Evolutionary conservation across 805 yeast genomes (phyloP).

Genomic region (Candida ficus): DNA sequence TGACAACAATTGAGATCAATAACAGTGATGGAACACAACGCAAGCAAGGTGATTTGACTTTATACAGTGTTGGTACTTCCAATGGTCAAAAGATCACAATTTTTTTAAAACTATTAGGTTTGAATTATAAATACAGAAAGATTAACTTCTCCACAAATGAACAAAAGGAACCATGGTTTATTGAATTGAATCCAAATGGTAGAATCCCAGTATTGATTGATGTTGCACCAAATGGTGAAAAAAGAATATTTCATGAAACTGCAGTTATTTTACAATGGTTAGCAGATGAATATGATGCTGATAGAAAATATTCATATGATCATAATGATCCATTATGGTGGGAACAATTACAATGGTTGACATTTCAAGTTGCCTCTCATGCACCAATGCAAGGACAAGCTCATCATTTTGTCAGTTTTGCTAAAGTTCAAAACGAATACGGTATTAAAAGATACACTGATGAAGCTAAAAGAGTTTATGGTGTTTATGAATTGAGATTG

Average conservation of each 20-base stretch:
- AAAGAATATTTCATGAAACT: slow-evolving; percentile 44
- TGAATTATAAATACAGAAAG: slow-evolving; percentile 27
- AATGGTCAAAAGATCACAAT: slow-evolving; percentile 35
- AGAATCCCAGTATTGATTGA: slow-evolving; percentile 49
- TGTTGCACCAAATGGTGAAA: slow-evolving; percentile 31
- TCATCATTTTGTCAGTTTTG: slow-evolving; percentile 36
- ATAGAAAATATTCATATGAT: slow-evolving; percentile 32
- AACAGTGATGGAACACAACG: too few species aligned
- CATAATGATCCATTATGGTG: slow-evolving; percentile 39
- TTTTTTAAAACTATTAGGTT: slow-evolving; percentile 27
- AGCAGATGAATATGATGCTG: slow-evolving; percentile 52
- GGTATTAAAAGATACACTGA: slow-evolving; percentile 43
- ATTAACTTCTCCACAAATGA: slow-evolving; percentile 38
- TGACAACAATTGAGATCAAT: too few species aligned
- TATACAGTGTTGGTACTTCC: slow-evolving; percentile 35
- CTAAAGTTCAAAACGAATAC: slow-evolving; percentile 44
- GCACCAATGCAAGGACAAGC: slow-evolving; percentile 54
- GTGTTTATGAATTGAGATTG: slow-evolving; percentile 48
- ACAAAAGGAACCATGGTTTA: slow-evolving; percentile 51
- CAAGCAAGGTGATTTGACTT: too few species aligned
- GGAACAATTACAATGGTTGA: slow-evolving; percentile 44
- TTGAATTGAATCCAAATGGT: slow-evolving; percentile 54
- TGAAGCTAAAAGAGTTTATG: slow-evolving; percentile 47
- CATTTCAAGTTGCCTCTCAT: slow-evolving; percentile 50
- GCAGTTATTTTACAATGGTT: slow-evolving; percentile 55